Percentiles rank a stretch among this genome's conserved stretches.
Conservation (phyloP, 2,329 filamentous ascomycete species). For the Colletotrichum sp. region DNA sequence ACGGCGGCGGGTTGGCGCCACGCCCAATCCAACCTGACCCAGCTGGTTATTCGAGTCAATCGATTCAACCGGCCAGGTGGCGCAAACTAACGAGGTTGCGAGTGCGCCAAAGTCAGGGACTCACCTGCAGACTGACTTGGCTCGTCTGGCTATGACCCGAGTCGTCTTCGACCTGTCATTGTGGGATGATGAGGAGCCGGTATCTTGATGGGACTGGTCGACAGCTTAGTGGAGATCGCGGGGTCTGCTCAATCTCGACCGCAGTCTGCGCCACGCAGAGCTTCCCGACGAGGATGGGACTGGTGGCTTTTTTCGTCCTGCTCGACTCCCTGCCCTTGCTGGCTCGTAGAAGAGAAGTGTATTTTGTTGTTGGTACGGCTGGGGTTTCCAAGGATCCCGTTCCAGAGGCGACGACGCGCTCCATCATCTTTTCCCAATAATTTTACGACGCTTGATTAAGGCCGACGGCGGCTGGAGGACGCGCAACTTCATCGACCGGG, state of each 20-base stretch:
- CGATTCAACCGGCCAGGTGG: neutral
- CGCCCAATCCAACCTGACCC: neutral
- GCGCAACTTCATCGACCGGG: neutral
- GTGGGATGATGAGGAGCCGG: slow-evolving; percentile 2
- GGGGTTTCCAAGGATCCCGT: neutral
- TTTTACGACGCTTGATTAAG: neutral
- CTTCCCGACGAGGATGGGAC: neutral
- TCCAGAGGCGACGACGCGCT: neutral
- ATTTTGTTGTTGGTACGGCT: neutral
- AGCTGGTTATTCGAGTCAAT: neutral
- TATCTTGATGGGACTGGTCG: neutral
- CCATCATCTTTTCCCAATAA: neutral
- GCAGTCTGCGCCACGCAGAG: slow-evolving; percentile 3
- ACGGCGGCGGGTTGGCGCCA: neutral
- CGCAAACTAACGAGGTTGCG: neutral
- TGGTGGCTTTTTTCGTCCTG: neutral
- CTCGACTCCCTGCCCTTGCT: neutral
- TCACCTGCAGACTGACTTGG: neutral
- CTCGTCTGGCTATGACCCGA: neutral
- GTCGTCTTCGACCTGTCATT: neutral
- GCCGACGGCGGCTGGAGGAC: neutral
- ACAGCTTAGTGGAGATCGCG: slow-evolving; percentile 8
- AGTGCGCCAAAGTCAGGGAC: neutral
- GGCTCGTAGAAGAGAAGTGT: neutral
- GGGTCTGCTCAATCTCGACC: slow-evolving; percentile 7